Evolutionary conservation across 1,284 basidiomycete genomes (phyloP).

Genomic region (Omphalotus olearius): DNA sequence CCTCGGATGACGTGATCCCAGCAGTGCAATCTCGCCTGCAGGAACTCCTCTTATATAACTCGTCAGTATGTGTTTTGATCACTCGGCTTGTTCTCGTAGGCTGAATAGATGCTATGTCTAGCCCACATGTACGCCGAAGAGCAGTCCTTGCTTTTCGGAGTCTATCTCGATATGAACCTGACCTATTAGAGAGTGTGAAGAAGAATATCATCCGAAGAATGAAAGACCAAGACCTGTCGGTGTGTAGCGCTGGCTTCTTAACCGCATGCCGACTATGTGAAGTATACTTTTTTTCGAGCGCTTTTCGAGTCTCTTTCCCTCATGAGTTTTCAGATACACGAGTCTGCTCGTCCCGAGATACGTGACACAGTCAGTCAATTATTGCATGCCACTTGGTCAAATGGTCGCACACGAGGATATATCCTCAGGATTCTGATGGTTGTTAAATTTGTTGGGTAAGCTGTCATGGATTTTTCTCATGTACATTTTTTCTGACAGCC

Average conservation of each 20-base stretch:
- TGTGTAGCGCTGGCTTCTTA: constrained; percentile 46
- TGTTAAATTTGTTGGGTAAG: constrained; percentile 22
- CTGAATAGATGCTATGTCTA: constrained; percentile 24
- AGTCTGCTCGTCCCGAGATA: constrained; percentile 7
- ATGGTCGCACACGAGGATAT: constrained; percentile 14
- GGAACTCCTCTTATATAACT: constrained; percentile 61
- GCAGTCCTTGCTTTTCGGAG: constrained; percentile 53
- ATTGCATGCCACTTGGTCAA: constrained; percentile 17
- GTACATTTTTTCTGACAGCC: constrained; percentile 16
- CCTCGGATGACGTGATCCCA: constrained; percentile 63
- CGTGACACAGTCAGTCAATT: constrained; percentile 15
- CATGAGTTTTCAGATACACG: neutral
- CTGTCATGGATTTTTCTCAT: constrained; percentile 12
- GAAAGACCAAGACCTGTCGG: constrained; percentile 41
- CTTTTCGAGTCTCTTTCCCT: neutral
- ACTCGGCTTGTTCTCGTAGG: constrained; percentile 9
- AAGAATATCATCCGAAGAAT: constrained; percentile 40
- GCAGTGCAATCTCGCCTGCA: constrained; percentile 65
- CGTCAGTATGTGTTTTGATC: constrained; percentile 53
- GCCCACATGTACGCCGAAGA: constrained; percentile 56
- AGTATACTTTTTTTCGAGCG: neutral
- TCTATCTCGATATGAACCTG: constrained; percentile 44
- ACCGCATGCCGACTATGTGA: constrained; percentile 5
- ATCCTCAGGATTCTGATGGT: constrained; percentile 21
- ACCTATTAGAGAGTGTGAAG: constrained; percentile 44